Percentiles rank a stretch among this genome's conserved stretches.
Evolutionary conservation across 345 rosid species (phyloP).

Genomic region (Orychophragmus violaceus): DNA sequence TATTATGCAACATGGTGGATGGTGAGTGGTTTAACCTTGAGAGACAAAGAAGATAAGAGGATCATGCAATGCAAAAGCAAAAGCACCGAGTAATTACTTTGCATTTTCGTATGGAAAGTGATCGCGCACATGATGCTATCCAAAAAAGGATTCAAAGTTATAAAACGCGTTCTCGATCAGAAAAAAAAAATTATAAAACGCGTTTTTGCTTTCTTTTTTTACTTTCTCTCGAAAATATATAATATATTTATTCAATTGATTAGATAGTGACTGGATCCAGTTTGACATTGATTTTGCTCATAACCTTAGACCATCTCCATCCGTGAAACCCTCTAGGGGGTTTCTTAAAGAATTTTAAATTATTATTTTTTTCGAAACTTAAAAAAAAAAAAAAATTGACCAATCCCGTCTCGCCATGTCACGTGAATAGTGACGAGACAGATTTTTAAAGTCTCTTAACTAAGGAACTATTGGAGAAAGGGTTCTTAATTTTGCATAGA

Average conservation of each 20-base stretch:
- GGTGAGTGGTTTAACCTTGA: not conserved
- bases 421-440: too few species aligned
- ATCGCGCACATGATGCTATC: conserved; percentile 10
- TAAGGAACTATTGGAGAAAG: too few species aligned
- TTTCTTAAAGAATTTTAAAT: too few species aligned
- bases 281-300: not conserved
- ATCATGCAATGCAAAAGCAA: conserved; percentile 18
- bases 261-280: not conserved
- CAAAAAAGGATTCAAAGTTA: conserved; percentile 1
- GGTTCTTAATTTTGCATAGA: too few species aligned
- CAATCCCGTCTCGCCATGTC: too few species aligned
- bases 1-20: not conserved
- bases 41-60: conserved; percentile 1
- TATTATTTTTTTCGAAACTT: too few species aligned
- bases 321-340: too few species aligned
- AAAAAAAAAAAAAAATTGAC: too few species aligned
- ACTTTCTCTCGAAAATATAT: not conserved
- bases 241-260: not conserved
- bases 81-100: conserved; percentile 5
- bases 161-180: too few species aligned
- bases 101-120: conserved; percentile 20
- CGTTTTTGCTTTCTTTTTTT: conserved; percentile 3
- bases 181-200: conserved; percentile 23
- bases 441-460: too few species aligned
- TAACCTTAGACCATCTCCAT: too few species aligned